phyloP scores from a whole-genome alignment of 1,139 yeast genomes.

The Zygosaccharomyces sapae region DNA sequence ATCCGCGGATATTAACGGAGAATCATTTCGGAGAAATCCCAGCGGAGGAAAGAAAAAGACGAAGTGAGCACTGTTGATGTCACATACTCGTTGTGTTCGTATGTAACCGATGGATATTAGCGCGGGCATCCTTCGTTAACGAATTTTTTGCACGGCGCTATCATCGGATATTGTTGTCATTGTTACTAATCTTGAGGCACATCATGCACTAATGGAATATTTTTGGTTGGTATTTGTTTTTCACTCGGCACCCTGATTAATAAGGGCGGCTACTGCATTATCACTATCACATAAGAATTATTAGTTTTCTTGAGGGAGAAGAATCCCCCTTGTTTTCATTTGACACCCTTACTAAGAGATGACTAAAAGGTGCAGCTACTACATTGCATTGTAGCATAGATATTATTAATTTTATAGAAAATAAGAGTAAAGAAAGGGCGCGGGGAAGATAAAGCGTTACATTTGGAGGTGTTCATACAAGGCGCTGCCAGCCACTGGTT shows the following conservation, averaged over 20 bases:
- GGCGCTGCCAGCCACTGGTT: conserved; percentile 60
- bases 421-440: not conserved
- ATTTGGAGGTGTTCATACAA: conserved; percentile 29
- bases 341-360: no score
- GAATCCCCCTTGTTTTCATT: not conserved
- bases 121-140: no score
- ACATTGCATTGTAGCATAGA: not conserved
- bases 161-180: not conserved
- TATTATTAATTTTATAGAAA: not conserved
- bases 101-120: not conserved
- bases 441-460: not conserved
- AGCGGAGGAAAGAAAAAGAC: no score
- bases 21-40: not conserved
- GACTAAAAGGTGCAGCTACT: no score
- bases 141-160: not conserved
- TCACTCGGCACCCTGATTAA: no score
- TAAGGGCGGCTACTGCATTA: no score
- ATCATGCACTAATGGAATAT: no score
- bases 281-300: no score
- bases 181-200: no score
- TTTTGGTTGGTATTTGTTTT: no score
- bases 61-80: not conserved
- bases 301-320: no score
- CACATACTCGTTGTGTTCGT: not conserved
- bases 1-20: not conserved